Evolutionary conservation across 768 basidiomycete genomes (phyloP).

Genomic region (Russula earlei): DNA sequence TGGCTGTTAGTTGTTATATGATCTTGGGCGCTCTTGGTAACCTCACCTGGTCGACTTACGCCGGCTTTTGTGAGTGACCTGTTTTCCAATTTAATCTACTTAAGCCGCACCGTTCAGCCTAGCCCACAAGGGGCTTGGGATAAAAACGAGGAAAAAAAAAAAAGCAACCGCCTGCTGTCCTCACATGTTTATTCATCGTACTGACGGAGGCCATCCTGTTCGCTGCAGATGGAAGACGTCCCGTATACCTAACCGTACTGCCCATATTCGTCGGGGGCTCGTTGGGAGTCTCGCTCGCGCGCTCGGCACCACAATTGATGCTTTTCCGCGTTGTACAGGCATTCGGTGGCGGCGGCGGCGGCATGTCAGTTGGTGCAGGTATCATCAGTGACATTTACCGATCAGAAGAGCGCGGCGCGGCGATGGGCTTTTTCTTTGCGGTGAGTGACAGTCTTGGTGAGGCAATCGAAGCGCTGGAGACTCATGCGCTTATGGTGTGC

Average conservation of each 20-base stretch:
- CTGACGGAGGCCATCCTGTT: neutral
- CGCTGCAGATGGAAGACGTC: conserved; percentile 54
- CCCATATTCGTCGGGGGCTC: conserved; percentile 53
- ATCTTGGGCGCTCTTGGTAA: conserved; percentile 3
- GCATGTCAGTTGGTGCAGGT: conserved; percentile 45
- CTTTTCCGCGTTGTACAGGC: conserved; percentile 58
- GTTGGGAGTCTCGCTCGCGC: conserved; percentile 45
- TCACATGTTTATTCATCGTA: neutral
- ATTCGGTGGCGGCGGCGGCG: conserved; percentile 51
- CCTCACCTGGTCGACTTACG: conserved; percentile 12
- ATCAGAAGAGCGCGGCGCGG: conserved; percentile 50
- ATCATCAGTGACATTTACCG: conserved; percentile 60
- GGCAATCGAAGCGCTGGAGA: too few relatives aligned
- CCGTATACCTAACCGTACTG: conserved; percentile 48
- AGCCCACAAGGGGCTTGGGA: neutral
- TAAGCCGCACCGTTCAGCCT: neutral
- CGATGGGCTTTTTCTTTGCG: conserved; percentile 50
- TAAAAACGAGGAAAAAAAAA: too few relatives aligned
- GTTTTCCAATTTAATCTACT: neutral
- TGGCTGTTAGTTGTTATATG: conserved; percentile 12
- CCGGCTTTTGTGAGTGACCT: neutral
- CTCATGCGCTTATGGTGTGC: too few relatives aligned
- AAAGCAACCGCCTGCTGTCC: too few relatives aligned
- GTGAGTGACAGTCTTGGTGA: conserved; percentile 26
- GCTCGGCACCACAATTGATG: conserved; percentile 38